Base-by-base conservation (phyloP, 1,284 basidiomycete species). In the Golubevia sp. region DNA sequence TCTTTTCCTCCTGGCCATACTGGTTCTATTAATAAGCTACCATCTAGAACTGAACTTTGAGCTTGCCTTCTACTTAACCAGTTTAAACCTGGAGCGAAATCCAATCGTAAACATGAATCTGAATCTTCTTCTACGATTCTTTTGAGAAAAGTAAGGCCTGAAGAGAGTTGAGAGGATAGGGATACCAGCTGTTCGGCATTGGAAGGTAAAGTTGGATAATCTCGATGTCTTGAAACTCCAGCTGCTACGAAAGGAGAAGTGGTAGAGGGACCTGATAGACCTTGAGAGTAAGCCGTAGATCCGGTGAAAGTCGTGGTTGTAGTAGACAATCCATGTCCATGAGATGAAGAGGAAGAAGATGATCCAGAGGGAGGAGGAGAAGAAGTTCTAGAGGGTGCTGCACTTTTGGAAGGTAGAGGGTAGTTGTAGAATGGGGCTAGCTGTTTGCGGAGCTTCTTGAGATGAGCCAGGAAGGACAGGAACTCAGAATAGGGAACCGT, bases 71-170 rank as follows among this genome's bases (percentile, higher is more conserved):
- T 63, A 52, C 69, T 68, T 7, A 83, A 70, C 80, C 80, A 83
- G 54, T 78, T 82, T 26, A 83, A 74, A 18, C 79, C 80, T 1
- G 80, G 80, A 8, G 80, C 80, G 56, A 76, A 68, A 61, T 75
- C 70, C 49, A 83, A 71, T 4, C 80, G 72, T 11, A 83, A 62
- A 49, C 76, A 77, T 2, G 80, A 79, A n/a, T 82, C 80, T 2
- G 76, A 66, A 50, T 83, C 80, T 49, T 83, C 80, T 51, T 83
- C 80, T 50, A 72, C 72, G 15, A 72, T 61, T 27, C 80, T 71
- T 56, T 79, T 79, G 60, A 83, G 71, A 61, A 83, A 83, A 11
- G 73, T 71, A 24, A 82, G 53, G 18, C 38, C 38, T 15, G 78
- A 76, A 1, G 64, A 66, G n/a, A 76, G 63, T 58, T 83, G 80